Evolutionary conservation across 1,139 yeast species (phyloP).

Genomic region (Nematodospora anomalae): DNA sequence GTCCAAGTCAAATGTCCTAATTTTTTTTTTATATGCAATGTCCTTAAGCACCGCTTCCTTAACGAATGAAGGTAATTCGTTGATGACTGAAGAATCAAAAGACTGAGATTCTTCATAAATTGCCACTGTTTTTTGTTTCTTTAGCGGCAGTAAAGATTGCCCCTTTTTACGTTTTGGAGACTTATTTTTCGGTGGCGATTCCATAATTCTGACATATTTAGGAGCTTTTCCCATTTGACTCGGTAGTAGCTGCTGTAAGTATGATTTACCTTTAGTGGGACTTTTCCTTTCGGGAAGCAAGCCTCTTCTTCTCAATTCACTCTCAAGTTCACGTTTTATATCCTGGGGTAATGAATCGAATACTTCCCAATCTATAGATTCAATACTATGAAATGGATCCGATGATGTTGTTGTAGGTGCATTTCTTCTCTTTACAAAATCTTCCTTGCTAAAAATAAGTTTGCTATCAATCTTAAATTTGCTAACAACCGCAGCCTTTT

Average conservation of each 20-base stretch:
- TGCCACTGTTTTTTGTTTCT: constrained; percentile 12
- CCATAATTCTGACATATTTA: constrained; percentile 37
- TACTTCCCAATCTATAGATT: constrained; percentile 52
- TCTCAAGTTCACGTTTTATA: constrained; percentile 48
- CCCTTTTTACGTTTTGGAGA: constrained; percentile 7
- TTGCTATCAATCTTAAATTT: constrained; percentile 8
- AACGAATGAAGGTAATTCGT: constrained; percentile 49
- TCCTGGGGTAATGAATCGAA: constrained; percentile 55
- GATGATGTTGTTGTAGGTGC: neutral
- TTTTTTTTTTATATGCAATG: constrained; percentile 29
- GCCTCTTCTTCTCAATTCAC: constrained; percentile 45
- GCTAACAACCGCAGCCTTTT: constrained; percentile 1
- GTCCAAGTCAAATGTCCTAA: constrained; percentile 27
- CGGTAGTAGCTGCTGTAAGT: constrained; percentile 44
- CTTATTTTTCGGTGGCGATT: constrained; percentile 27
- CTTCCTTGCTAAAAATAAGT: constrained; percentile 6
- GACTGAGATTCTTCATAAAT: constrained; percentile 19
- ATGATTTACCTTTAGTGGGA: constrained; percentile 27
- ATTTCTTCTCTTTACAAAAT: constrained; percentile 4
- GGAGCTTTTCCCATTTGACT: constrained; percentile 30
- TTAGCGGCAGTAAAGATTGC: constrained; percentile 16
- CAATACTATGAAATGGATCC: constrained; percentile 8
- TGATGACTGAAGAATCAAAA: constrained; percentile 42
- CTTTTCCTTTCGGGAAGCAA: constrained; percentile 16
- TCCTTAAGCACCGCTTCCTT: constrained; percentile 44